Evolutionary conservation across 352 stramenopile species (phyloP), one percentile per base, ranked within the genome.

Genomic region (Phytophthora podocarpi): DNA sequence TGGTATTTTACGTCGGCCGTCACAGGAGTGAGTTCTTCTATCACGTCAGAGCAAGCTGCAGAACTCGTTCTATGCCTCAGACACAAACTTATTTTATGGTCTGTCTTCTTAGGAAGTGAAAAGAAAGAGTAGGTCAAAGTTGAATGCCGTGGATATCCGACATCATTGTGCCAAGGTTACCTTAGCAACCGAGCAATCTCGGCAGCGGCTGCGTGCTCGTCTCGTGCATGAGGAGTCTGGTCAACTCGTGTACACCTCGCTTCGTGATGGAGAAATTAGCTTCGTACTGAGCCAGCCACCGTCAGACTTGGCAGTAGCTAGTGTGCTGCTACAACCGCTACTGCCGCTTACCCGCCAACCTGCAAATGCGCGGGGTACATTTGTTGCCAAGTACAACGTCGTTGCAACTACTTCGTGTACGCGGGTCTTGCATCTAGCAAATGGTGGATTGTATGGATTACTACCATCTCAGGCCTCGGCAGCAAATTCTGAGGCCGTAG

Each of bases 1-100:
- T 90, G 81, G 81, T 90, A 76, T 61, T 87, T 80, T 60, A 89
- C 81, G 3, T 90, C 81, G 4, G 49, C 76, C 3, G 35, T 27
- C 58, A 85, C 81, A 5, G 81, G 78, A 23, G 80, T 90, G 43
- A 23, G 72, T 51, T 1, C n/a, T n/a, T n/a, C n/a, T n/a, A n/a
- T n/a, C n/a, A n/a, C n/a, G n/a, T n/a, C n/a, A n/a, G n/a, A n/a
- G n/a, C n/a, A n/a, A n/a, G n/a, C n/a, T n/a, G n/a, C n/a, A n/a
- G n/a, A n/a, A n/a, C n/a, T n/a, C n/a, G n/a, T n/a, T n/a, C n/a
- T n/a, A n/a, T n/a, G n/a, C n/a, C n/a, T n/a, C n/a, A n/a, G n/a
- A n/a, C n/a, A n/a, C n/a, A n/a, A n/a, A n/a, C n/a, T n/a, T n/a
- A n/a, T n/a, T n/a, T n/a, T n/a, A n/a, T n/a, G n/a, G n/a, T n/a